Evolutionary conservation across 2,329 filamentous ascomycete species (phyloP).

Genomic region (Penicillium sp.): DNA sequence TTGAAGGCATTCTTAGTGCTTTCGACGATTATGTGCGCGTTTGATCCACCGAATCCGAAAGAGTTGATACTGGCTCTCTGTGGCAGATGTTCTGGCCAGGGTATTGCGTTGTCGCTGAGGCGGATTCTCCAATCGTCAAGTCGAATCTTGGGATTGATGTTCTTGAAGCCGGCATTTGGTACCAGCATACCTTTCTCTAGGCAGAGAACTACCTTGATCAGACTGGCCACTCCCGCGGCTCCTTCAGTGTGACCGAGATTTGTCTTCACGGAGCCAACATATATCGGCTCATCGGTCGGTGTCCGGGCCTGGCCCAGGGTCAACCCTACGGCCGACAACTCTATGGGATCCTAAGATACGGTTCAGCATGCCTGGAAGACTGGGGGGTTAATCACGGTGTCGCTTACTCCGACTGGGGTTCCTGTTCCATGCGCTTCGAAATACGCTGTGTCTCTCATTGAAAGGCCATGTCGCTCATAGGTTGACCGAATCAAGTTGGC

Average conservation of each 20-base stretch:
- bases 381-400: not conserved
- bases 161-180: slow-evolving; percentile 48
- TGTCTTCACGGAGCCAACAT: slow-evolving; percentile 34
- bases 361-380: no score
- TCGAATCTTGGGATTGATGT: slow-evolving; percentile 45
- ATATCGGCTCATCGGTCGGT: slow-evolving; percentile 19
- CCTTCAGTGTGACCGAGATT: slow-evolving; percentile 53
- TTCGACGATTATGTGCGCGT: slow-evolving; percentile 27
- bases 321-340: slow-evolving; percentile 19
- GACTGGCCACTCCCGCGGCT: slow-evolving; percentile 51
- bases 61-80: slow-evolving; percentile 28
- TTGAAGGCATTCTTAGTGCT: slow-evolving; percentile 16
- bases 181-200: slow-evolving; percentile 45
- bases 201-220: slow-evolving; percentile 49
- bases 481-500: slow-evolving; percentile 36
- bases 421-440: slow-evolving; percentile 48
- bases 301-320: slow-evolving; percentile 17
- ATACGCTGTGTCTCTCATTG: slow-evolving; percentile 26
- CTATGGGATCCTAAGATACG: slow-evolving; percentile 14
- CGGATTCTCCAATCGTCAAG: slow-evolving; percentile 25
- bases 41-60: slow-evolving; percentile 34
- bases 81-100: slow-evolving; percentile 22
- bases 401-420: slow-evolving; percentile 33
- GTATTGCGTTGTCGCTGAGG: slow-evolving; percentile 17
- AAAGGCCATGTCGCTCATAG: slow-evolving; percentile 31